Percentiles rank a stretch among this genome's conserved stretches.
These are phyloP conservation scores for Choricystis sp. DNA, from an alignment of 139 green algal genomes.

Conservation along the genomic window DNA sequence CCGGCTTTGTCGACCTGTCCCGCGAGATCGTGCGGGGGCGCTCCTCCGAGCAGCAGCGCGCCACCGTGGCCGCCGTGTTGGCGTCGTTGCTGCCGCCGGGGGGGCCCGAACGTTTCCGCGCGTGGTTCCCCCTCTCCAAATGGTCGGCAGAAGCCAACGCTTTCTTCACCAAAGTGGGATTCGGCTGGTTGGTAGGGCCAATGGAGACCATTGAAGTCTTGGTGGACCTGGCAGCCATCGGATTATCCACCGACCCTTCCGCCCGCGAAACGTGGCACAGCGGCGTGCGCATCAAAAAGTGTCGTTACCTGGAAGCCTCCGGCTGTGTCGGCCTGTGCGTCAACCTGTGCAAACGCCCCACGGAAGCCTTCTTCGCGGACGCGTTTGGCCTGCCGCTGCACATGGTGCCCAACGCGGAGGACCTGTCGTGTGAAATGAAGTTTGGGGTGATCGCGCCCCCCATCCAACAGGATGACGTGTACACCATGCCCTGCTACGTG, in stretches of 20 bases:
- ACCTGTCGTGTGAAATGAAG: slow-evolving; percentile 36
- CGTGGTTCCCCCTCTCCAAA: slow-evolving; percentile 27
- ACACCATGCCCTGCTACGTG: slow-evolving; percentile 26
- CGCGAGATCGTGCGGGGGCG: slow-evolving; percentile 31
- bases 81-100: slow-evolving; percentile 19
- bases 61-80: slow-evolving; percentile 26
- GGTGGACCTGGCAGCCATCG: slow-evolving; percentile 16
- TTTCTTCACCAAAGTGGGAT: slow-evolving; percentile 28
- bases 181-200: slow-evolving; percentile 41
- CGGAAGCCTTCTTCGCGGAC: slow-evolving; percentile 38
- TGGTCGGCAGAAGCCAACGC: slow-evolving; percentile 22
- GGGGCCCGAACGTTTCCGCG: slow-evolving; percentile 15
- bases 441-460: slow-evolving; percentile 30
- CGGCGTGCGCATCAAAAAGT: slow-evolving; percentile 43
- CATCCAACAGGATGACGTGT: slow-evolving; percentile 29
- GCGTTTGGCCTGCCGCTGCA: slow-evolving; percentile 40
- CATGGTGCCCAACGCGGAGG: slow-evolving; percentile 48
- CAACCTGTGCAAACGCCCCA: slow-evolving; percentile 34
- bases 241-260: no score
- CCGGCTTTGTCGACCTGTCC: slow-evolving; percentile 33
- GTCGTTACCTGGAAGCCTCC: slow-evolving; percentile 34
- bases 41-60: slow-evolving; percentile 25
- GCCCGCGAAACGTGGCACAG: slow-evolving; percentile 17
- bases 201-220: slow-evolving; percentile 19
- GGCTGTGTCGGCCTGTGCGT: slow-evolving; percentile 29